A percentile compares a stretch with the other conserved stretches of the same genome.
phyloP scores from a whole-genome alignment of 805 yeast genomes.

The Candida namnaoensis region DNA sequence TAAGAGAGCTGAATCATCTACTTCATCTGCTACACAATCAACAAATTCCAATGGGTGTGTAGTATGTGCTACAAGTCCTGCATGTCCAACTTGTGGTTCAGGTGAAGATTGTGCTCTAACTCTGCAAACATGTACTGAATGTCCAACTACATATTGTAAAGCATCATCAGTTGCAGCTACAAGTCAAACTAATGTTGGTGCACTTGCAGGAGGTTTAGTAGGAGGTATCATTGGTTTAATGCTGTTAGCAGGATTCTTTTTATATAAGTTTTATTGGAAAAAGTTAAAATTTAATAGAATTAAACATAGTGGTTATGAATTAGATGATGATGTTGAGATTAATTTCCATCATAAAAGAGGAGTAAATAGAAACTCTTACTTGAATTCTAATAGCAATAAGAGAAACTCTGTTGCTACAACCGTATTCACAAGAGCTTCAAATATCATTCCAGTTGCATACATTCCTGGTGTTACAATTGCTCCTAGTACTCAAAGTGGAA shows the following conservation, averaged over 20 bases:
- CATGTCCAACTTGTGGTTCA: conserved; percentile 46
- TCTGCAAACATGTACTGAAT: conserved; percentile 44
- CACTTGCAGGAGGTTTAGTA: conserved; percentile 65
- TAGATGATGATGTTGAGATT: conserved; percentile 20
- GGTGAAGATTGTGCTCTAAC: conserved; percentile 49
- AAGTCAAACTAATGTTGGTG: conserved; percentile 32
- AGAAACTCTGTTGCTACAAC: conserved; percentile 43
- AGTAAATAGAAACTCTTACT: conserved; percentile 16
- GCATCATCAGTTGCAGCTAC: conserved; percentile 9
- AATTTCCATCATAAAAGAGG: conserved; percentile 13
- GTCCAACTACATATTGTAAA: conserved; percentile 49
- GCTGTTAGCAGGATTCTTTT: conserved; percentile 28
- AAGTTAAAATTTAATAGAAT: conserved; percentile 22
- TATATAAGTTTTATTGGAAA: conserved; percentile 34
- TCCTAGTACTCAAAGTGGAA: conserved; percentile 9
- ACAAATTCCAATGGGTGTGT: conserved; percentile 27
- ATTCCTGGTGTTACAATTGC: conserved; percentile 86
- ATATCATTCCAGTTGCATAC: conserved; percentile 85
- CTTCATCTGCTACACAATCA: conserved; percentile 4
- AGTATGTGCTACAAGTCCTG: conserved; percentile 27
- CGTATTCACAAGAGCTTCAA: conserved; percentile 71
- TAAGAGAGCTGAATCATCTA: too few species aligned
- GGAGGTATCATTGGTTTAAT: conserved; percentile 47
- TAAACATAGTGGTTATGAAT: conserved; percentile 16
- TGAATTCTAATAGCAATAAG: conserved; percentile 16